A percentile compares a stretch with the other conserved stretches of the same genome.
These are phyloP conservation scores for Phyllosticta citribraziliensis DNA, from an alignment of 2,329 filamentous ascomycete genomes.

Conservation along the genomic window DNA sequence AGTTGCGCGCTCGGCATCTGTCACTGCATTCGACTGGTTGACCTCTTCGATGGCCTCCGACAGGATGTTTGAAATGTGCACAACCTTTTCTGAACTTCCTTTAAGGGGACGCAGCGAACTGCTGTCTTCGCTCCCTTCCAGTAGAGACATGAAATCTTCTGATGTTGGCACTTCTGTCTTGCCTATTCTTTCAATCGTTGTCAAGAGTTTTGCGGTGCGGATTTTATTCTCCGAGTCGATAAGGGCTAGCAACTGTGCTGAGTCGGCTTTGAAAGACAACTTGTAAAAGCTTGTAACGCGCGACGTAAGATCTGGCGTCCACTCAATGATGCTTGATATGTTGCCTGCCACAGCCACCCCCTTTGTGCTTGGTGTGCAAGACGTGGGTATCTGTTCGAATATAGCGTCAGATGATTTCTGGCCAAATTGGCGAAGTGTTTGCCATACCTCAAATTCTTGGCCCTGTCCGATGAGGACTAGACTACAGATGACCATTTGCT, in stretches of 20 bases:
- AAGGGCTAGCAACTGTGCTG: conserved; percentile 3
- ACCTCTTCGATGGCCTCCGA: conserved; percentile 50
- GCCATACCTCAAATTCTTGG: conserved; percentile 62
- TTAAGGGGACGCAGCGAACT: conserved; percentile 24
- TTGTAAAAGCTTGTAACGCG: conserved; percentile 6
- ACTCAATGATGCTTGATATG: not conserved
- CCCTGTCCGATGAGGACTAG: conserved; percentile 76
- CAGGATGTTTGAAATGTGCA: conserved; percentile 51
- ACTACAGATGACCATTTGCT: conserved; percentile 74
- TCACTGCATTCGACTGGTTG: conserved; percentile 21
- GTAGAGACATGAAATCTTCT: conserved; percentile 17
- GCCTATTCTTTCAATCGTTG: not conserved
- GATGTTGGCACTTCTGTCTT: not conserved
- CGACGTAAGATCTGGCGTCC: conserved; percentile 5
- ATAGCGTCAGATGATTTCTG: not conserved
- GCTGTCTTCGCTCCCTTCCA: conserved; percentile 25
- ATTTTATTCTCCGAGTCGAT: conserved; percentile 7
- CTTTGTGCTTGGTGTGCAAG: conserved; percentile 2
- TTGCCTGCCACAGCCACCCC: conserved; percentile 6
- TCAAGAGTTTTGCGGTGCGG: conserved; percentile 3
- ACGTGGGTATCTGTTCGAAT: not conserved
- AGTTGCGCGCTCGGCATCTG: conserved; percentile 64
- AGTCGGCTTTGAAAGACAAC: conserved; percentile 8
- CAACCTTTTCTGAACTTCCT: conserved; percentile 17
- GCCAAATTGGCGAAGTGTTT: not conserved